Evolutionary conservation across 1,284 basidiomycete genomes (phyloP).

Genomic region (Rugosomyces carneus): DNA sequence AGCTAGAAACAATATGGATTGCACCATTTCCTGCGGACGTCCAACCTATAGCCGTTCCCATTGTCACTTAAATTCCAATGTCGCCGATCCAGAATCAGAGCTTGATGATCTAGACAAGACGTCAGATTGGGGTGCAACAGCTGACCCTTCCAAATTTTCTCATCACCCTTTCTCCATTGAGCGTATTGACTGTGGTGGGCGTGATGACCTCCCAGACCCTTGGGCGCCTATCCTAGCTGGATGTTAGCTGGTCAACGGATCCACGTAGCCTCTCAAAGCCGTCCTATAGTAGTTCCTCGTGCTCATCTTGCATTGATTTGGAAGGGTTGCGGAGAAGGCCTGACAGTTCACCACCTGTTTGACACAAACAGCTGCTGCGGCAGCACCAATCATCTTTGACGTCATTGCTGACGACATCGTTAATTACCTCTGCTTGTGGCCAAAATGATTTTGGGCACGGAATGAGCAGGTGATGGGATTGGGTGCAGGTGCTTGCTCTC

Average conservation of each 20-base stretch:
- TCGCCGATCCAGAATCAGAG: slow-evolving; percentile 3
- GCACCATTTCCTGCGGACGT: slow-evolving; percentile 18
- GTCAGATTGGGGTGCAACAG: slow-evolving; percentile 9
- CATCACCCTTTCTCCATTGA: neutral
- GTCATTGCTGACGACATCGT: neutral
- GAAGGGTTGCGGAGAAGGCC: slow-evolving; percentile 5
- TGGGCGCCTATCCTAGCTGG: slow-evolving; percentile 1
- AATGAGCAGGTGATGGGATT: no score
- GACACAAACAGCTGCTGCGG: neutral
- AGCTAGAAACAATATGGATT: slow-evolving; percentile 12
- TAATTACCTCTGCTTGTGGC: neutral
- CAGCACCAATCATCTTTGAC: neutral
- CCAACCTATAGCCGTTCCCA: slow-evolving; percentile 11
- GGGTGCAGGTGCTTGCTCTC: no score
- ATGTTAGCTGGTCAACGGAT: neutral
- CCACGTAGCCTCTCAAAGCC: slow-evolving; percentile 14
- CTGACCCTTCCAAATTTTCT: neutral
- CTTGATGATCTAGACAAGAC: slow-evolving; percentile 19
- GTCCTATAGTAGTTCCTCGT: slow-evolving; percentile 2
- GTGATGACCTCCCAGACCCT: neutral
- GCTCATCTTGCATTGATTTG: neutral
- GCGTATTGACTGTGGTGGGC: neutral
- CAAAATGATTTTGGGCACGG: no score
- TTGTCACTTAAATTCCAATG: slow-evolving; percentile 1
- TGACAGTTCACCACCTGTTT: slow-evolving; percentile 13